phyloP scores from a whole-genome alignment of 208 protist genomes.

The Leishmania arabica region DNA sequence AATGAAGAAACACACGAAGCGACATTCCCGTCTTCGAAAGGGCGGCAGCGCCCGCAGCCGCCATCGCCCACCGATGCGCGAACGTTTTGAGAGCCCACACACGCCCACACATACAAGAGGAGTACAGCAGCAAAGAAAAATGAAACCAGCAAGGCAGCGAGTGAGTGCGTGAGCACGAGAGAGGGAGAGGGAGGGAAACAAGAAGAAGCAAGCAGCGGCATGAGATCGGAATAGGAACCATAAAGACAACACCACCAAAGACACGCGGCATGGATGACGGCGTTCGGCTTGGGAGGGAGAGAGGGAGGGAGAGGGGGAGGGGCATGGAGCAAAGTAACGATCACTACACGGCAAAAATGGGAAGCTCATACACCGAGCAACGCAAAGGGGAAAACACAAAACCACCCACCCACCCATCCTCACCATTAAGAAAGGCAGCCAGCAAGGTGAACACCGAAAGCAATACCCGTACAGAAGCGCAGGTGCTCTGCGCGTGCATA shows the following conservation, averaged over 20 bases:
- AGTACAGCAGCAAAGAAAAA: neutral
- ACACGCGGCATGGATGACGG: neutral
- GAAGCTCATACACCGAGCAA: neutral
- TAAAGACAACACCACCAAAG: neutral
- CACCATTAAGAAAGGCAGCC: neutral
- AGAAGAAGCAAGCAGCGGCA: neutral
- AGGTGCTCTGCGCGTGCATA: too few relatives aligned
- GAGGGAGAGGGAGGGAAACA: neutral
- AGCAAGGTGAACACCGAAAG: neutral
- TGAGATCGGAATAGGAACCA: neutral
- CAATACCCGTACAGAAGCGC: too few relatives aligned
- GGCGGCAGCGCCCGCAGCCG: neutral
- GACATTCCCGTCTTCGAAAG: neutral
- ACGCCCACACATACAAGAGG: neutral
- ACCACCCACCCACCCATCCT: too few relatives aligned
- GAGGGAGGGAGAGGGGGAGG: neutral
- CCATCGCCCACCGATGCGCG: neutral
- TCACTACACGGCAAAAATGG: neutral
- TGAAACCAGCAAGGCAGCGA: neutral
- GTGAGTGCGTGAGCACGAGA: neutral
- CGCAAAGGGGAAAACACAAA: neutral
- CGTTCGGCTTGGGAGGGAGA: neutral
- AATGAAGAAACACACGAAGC: too few relatives aligned
- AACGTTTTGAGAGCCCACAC: neutral
- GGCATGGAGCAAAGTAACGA: too few relatives aligned